Base-by-base conservation (phyloP, 2,329 filamentous ascomycete genomes). In the Harringtonia aguacate region DNA sequence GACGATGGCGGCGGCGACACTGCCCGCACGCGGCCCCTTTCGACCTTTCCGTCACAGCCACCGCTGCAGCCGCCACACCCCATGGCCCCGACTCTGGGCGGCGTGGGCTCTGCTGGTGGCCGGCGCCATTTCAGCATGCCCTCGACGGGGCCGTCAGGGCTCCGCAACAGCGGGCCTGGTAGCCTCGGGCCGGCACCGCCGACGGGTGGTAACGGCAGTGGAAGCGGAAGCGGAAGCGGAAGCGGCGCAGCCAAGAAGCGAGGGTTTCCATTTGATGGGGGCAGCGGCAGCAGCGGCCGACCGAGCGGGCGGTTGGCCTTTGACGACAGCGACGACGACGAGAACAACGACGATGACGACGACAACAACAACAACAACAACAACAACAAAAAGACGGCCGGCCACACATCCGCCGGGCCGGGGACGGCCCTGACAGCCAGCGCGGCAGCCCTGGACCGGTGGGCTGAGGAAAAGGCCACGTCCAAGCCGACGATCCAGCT, bases 81-180 rank as follows among this genome's bases (percentile, higher is more conserved):
- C n/a, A n/a, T n/a, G n/a, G n/a, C n/a, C n/a, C n/a, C n/a, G n/a
- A n/a, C n/a, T n/a, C n/a, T n/a, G n/a, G 41, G 41, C 6, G 31
- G 43, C 9, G 46, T 42, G 20, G 39, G 51, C 21, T n/a, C n/a
- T n/a, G 46, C 60, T 8, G 63, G 60, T 13, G 61, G 67, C 18
- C 83, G 73, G 58, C 71, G 84, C 56, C 83, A 89, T 59, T 89
- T 79, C 56, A 74, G 73, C 33, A 71, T 68, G 61, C 73, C 50
- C 61, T 68, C 52, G 64, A 72, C 47, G 64, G 64, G 49, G 39
- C 75, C 62, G 12, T 27, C 29, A 57, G 70, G 51, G 41, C 48
- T 69, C 52, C 38, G 47, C 9, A 78, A 70, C 60, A 81, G 76
- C 54, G 78, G 79, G 2, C 78, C 77, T 0, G 78, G 79, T 1